Base-by-base conservation (phyloP, 2,329 filamentous ascomycete species). In the Annulohypoxylon truncatum region DNA sequence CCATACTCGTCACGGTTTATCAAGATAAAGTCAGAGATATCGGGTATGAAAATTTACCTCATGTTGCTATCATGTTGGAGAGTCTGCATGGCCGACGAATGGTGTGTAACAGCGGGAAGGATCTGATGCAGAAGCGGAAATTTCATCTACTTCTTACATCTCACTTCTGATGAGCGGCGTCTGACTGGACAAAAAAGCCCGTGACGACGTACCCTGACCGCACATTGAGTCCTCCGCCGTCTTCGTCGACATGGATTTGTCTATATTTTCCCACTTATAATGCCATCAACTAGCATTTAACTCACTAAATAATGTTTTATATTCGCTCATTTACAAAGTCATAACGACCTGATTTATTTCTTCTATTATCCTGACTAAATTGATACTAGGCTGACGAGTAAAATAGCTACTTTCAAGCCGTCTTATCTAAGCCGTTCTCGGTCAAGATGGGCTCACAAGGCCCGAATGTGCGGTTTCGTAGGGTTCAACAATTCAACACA, bases 401-500 rank as follows among this genome's bases (percentile, higher is more conserved):
- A n/a, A 61, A 38, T 24, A 72, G 68, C n/a, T 46, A 60, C 47
- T 40, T 63, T 38, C 67, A 52, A 56, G 61, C 62, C 58, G 33
- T 62, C 51, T 54, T 70, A 63, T 63, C 56, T 64, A 55, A 72
- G 62, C 56, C 67, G 67, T 64, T 62, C 60, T 68, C 73, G 55
- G 65, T 63, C 74, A 85, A 76, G 40, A 92, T 92, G 89, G 81
- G 86, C 60, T 80, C 85, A 35, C 77, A 82, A 72, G 75, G 77
- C 54, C 77, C 82, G 55, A 81, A 80, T 61, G 80, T 84, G 48
- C 87, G 90, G 75, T 98, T 98, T 81, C 92, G 90, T 78, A 91
- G 90, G 73, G 84, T 97, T 51, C 93, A 97, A 77, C 89, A 87
- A 75, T 97, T 99, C 82, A 86, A 91, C 71, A 91, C 92, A 6